phyloP scores from a whole-genome alignment of 768 basidiomycete species.

The Boletus rufocinnamomeus region DNA sequence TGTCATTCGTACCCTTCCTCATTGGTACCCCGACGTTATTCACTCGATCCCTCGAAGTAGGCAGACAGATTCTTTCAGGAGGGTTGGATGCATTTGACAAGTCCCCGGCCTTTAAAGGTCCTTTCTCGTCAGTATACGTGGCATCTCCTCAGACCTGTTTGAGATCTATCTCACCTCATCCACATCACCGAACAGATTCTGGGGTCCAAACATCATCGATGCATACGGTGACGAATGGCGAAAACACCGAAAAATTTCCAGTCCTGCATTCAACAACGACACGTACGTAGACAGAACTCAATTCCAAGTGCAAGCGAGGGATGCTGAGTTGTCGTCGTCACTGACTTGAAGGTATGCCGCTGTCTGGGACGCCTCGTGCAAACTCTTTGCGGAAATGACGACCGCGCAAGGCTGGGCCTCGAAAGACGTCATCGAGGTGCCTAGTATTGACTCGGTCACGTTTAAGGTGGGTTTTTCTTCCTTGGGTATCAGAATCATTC shows the following conservation, averaged over 20 bases:
- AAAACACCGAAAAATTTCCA: slow-evolving; percentile 19
- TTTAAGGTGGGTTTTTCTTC: slow-evolving; percentile 4
- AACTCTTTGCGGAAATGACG: slow-evolving; percentile 19
- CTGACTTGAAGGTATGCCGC: slow-evolving; percentile 8
- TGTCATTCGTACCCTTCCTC: slow-evolving; percentile 23
- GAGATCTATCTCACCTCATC: not conserved
- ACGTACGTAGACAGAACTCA: slow-evolving; percentile 14
- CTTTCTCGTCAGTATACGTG: slow-evolving; percentile 3
- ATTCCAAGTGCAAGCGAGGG: not conserved
- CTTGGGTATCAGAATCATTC: too few relatives aligned
- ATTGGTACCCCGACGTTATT: slow-evolving; percentile 15
- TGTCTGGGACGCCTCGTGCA: slow-evolving; percentile 18
- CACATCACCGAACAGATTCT: slow-evolving; percentile 9
- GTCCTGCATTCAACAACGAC: slow-evolving; percentile 24
- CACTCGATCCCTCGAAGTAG: slow-evolving; percentile 22
- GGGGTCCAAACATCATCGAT: slow-evolving; percentile 23
- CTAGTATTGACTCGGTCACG: slow-evolving; percentile 9
- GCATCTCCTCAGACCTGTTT: not conserved
- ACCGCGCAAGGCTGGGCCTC: slow-evolving; percentile 13
- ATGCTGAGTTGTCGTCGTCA: not conserved
- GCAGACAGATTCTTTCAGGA: slow-evolving; percentile 13
- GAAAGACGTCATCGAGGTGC: slow-evolving; percentile 11
- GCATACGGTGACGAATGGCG: slow-evolving; percentile 19
- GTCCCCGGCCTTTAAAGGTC: slow-evolving; percentile 3
- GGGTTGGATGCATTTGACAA: slow-evolving; percentile 2